Evolutionary conservation across 2,329 filamentous ascomycete genomes (phyloP), one percentile per base, ranked within the genome.

Genomic region (Myriosclerotinia scirpicola): DNA sequence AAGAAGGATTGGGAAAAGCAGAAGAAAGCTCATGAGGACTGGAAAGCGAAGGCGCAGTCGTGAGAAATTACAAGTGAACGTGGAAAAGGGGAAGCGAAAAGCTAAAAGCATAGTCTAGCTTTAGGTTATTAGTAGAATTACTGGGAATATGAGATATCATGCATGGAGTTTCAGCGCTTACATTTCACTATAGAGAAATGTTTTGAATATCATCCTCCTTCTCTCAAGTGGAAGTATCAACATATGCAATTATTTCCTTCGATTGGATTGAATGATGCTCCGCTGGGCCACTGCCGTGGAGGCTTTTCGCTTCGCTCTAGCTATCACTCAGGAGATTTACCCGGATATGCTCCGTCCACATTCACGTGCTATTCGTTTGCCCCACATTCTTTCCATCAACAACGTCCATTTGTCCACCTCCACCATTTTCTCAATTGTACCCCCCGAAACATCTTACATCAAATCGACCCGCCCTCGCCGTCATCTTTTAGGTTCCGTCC

Each of bases 1-100:
- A 88, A 83, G 79, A 97, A 97, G 82, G 89, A 92, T 66, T 96
- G 91, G 91, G 90, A 96, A 73, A 88, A 84, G 76, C 94, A 97
- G 81, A 95, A 93, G 83, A 96, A 94, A 83, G 77, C 85, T 67
- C 89, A 93, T 77, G 89, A 93, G 70, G 86, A 88, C 69, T 90
- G 71, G 71, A 75, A 74, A 59, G 68, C 67, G 6, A 64, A 67
- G 65, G 40, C 52, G 42, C 50, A 64, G 52, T 52, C 40, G 40
- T 64, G 65, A 66, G 36, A 17, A 44, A 20, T 17, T n/a, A 20
- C 22, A 44, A n/a, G 48, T 22, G 34, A 14, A 36, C 38, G 30
- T 17, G 14, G 8, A 9, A 40, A 20, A 60, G 30, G 34, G 44
- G 34, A 26, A 50, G 58, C 9, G 44, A 26, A 60, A 50, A 38